phyloP scores from a whole-genome alignment of 2,329 filamentous ascomycete genomes.

The Myotisia sp. region DNA sequence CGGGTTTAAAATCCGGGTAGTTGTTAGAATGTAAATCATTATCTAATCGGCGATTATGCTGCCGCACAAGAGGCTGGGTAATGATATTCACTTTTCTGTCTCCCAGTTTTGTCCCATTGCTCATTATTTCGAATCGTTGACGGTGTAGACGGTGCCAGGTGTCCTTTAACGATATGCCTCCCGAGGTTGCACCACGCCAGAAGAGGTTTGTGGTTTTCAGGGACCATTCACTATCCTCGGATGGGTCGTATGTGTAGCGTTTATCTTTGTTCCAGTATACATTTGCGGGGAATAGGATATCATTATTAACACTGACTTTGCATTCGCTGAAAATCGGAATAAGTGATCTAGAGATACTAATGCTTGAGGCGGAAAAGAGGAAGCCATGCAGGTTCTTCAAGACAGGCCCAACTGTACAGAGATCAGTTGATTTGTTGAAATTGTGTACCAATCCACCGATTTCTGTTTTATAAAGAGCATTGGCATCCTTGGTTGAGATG shows the following conservation, averaged over 20 bases:
- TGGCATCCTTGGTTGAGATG: conserved; percentile 18
- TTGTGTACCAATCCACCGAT: conserved; percentile 33
- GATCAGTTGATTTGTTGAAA: conserved; percentile 32
- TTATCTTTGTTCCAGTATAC: conserved; percentile 36
- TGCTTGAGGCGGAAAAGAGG: conserved; percentile 36
- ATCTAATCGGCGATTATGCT: conserved; percentile 18
- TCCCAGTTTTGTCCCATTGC: conserved; percentile 48
- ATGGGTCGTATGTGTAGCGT: conserved; percentile 14
- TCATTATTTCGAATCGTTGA: conserved; percentile 60
- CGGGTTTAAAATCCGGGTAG: conserved; percentile 19
- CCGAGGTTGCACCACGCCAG: conserved; percentile 37
- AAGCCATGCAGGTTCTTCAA: conserved; percentile 34
- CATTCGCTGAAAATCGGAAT: conserved; percentile 38
- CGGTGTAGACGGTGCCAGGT: conserved; percentile 63
- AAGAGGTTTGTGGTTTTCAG: conserved; percentile 29
- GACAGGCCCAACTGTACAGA: conserved; percentile 31
- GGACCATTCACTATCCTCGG: conserved; percentile 25
- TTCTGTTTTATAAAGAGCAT: conserved; percentile 22
- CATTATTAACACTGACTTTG: conserved; percentile 38
- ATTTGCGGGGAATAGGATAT: conserved; percentile 37
- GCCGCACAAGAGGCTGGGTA: background rate
- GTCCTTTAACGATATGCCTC: conserved; percentile 32
- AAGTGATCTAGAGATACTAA: conserved; percentile 30
- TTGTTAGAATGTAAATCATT: conserved; percentile 32
- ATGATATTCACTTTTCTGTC: conserved; percentile 32